Percentiles rank a stretch among this genome's conserved stretches.
phyloP scores from a whole-genome alignment of 192 early-diverging fungal species.

The Lobosporangium transversale region DNA sequence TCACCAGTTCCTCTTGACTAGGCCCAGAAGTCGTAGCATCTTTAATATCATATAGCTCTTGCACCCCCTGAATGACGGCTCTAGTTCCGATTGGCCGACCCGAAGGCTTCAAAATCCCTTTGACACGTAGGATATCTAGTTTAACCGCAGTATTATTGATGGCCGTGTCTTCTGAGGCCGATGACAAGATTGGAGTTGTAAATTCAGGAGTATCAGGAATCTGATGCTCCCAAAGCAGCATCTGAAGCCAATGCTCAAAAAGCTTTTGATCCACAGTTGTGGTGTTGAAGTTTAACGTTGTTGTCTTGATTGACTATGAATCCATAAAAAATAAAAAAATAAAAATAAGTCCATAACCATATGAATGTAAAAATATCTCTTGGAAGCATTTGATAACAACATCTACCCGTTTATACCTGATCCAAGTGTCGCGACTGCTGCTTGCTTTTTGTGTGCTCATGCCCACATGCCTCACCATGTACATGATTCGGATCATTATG shows the following conservation, averaged over 20 bases:
- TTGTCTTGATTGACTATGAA: slow-evolving; percentile 61
- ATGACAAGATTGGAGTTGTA: too few species aligned
- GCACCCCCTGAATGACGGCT: slow-evolving; percentile 71
- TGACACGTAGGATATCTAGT: slow-evolving; percentile 67
- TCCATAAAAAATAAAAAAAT: neutral
- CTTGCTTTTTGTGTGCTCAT: slow-evolving; percentile 6
- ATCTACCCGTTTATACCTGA: slow-evolving; percentile 12
- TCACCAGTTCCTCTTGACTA: slow-evolving; percentile 16
- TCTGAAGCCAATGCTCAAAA: slow-evolving; percentile 79
- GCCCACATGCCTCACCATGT: slow-evolving; percentile 25
- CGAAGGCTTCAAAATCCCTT: slow-evolving; percentile 59
- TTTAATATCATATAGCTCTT: slow-evolving; percentile 70
- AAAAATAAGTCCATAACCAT: neutral
- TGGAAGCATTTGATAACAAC: neutral
- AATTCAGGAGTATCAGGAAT: slow-evolving; percentile 57
- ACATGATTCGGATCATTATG: slow-evolving; percentile 35
- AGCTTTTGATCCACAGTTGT: slow-evolving; percentile 57
- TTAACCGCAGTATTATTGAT: slow-evolving; percentile 2
- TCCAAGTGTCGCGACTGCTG: slow-evolving; percentile 28
- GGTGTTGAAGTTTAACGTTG: slow-evolving; percentile 58
- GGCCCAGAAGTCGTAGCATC: slow-evolving; percentile 4
- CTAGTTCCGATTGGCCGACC: slow-evolving; percentile 46
- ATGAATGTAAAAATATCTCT: neutral
- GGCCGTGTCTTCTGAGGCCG: neutral
- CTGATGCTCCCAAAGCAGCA: slow-evolving; percentile 70